A percentile compares a stretch with the other conserved stretches of the same genome.
phyloP scores from a whole-genome alignment of 1,284 basidiomycete species.

The Fomitiporia mediterranea region DNA sequence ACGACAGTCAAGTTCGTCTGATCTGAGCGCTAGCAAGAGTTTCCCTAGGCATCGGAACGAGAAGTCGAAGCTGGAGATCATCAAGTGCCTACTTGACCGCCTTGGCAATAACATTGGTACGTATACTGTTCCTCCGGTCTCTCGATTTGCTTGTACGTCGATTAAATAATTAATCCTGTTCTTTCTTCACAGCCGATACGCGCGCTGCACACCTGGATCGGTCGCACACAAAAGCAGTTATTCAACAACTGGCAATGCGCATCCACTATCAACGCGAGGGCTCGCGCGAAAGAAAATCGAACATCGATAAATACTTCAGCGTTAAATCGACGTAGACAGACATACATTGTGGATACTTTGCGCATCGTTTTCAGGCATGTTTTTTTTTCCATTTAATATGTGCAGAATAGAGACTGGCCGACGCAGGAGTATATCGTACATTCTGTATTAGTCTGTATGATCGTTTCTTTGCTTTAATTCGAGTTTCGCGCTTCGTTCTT shows the following conservation, averaged over 20 bases:
- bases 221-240: constrained; percentile 58
- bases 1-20: constrained; percentile 12
- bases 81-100: constrained; percentile 42
- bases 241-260: constrained; percentile 60
- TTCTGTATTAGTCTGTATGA: too few species aligned
- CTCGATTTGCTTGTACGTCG: not conserved
- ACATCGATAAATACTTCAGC: not conserved
- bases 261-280: constrained; percentile 50
- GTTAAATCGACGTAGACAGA: not conserved
- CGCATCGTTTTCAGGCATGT: too few species aligned
- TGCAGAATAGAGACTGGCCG: too few species aligned
- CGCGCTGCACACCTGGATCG: constrained; percentile 68
- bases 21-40: not conserved
- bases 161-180: not conserved
- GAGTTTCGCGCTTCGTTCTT: too few species aligned
- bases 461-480: too few species aligned
- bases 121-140: constrained; percentile 24
- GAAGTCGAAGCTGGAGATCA: constrained; percentile 39
- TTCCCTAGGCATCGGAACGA: constrained; percentile 30
- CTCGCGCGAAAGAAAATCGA: not conserved
- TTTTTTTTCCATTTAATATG: too few species aligned
- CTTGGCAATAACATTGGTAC: constrained; percentile 61
- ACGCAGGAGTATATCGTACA: too few species aligned
- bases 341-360: too few species aligned
- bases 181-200: constrained; percentile 49